phyloP scores from a whole-genome alignment of 192 early-diverging fungal species.

The Backusella liffmaniae region DNA sequence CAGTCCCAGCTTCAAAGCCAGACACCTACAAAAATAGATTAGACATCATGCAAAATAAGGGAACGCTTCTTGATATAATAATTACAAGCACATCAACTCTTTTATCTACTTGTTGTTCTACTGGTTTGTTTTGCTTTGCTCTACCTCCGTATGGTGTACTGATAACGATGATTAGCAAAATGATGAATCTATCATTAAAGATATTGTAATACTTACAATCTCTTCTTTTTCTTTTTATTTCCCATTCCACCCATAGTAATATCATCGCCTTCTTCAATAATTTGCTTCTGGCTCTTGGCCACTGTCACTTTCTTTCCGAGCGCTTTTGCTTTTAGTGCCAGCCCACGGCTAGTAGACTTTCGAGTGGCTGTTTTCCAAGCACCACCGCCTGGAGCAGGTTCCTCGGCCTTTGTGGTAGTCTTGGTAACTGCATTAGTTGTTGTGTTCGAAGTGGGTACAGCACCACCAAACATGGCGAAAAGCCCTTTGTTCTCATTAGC shows the following conservation, averaged over 20 bases:
- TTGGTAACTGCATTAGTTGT: not conserved
- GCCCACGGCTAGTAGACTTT: not conserved
- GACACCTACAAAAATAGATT: not conserved
- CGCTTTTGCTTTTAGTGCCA: slow-evolving; percentile 3
- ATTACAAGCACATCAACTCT: slow-evolving; percentile 25
- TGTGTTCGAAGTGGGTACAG: not conserved
- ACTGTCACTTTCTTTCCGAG: slow-evolving; percentile 10
- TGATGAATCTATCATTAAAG: not conserved
- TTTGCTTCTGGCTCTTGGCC: not conserved
- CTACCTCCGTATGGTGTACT: slow-evolving; percentile 27
- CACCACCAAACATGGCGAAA: slow-evolving; percentile 7
- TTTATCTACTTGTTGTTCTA: not conserved
- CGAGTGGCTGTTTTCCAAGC: slow-evolving; percentile 13
- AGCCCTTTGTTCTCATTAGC: slow-evolving; percentile 7
- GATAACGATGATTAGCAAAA: not conserved
- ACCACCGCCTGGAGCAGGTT: slow-evolving; percentile 8
- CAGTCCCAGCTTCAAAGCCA: slow-evolving; percentile 24
- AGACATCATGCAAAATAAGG: not conserved
- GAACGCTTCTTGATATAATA: not conserved
- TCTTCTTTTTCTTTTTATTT: slow-evolving; percentile 18
- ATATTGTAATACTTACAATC: slow-evolving; percentile 1
- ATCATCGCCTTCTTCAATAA: slow-evolving; percentile 8
- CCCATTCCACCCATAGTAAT: slow-evolving; percentile 19
- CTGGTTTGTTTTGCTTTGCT: not conserved
- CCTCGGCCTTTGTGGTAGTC: not conserved